A percentile compares a stretch with the other conserved stretches of the same genome.
Evolutionary conservation across 768 basidiomycete genomes (phyloP).

Genomic region (Xanthoconium stramineum): DNA sequence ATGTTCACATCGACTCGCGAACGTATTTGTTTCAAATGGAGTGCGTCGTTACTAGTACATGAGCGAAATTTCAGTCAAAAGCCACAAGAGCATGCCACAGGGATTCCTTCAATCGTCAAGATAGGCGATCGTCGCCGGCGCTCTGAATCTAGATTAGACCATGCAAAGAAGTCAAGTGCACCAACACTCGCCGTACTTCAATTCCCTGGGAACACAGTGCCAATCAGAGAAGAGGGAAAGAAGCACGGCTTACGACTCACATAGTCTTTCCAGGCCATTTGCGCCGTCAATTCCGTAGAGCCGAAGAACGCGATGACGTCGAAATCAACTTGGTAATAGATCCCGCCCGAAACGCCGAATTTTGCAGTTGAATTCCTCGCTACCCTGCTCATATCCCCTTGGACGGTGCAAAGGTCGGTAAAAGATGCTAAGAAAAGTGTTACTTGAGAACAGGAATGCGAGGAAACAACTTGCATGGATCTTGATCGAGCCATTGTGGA

Average conservation of each 20-base stretch:
- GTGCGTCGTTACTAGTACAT: no score
- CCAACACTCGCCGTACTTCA: neutral
- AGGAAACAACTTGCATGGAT: neutral
- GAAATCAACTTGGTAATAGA: conserved; percentile 1
- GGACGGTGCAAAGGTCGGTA: neutral
- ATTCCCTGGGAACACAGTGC: neutral
- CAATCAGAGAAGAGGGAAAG: neutral
- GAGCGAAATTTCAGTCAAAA: no score
- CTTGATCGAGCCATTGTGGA: conserved; percentile 8
- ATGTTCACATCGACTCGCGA: no score
- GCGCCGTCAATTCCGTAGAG: neutral
- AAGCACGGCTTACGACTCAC: neutral
- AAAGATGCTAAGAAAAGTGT: neutral
- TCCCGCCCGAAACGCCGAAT: neutral
- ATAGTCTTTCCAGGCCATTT: conserved; percentile 1
- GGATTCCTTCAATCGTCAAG: no score
- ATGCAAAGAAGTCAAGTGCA: neutral
- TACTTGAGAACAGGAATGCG: neutral
- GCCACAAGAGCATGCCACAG: no score
- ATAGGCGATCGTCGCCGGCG: neutral
- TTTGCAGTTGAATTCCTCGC: neutral
- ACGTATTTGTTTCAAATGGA: no score
- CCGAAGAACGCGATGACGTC: conserved; percentile 5
- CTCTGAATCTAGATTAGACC: neutral
- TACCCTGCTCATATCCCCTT: neutral